A percentile compares a stretch with the other conserved stretches of the same genome.
Evolutionary conservation across 257 asterid species (phyloP).

Genomic region (Solanum clarkiae): DNA sequence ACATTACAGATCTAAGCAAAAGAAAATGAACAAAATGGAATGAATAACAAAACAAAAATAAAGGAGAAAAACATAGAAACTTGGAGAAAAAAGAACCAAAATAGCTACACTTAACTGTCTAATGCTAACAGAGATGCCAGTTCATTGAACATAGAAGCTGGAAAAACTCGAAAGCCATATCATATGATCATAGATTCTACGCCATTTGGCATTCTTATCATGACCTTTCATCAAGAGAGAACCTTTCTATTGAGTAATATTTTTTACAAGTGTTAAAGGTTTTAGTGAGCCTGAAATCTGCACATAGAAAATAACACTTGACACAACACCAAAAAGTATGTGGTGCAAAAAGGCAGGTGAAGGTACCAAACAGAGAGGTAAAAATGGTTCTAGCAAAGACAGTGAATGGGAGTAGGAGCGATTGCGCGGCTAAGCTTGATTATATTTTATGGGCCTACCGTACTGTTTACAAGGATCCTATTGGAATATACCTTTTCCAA

Average conservation of each 20-base stretch:
- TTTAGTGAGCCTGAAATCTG: not conserved
- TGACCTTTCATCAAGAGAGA: not conserved
- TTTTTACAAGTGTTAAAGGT: not conserved
- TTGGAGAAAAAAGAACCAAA: not conserved
- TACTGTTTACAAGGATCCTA: too few relatives aligned
- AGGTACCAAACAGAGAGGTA: too few relatives aligned
- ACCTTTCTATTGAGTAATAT: not conserved
- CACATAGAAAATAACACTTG: not conserved
- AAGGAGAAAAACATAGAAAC: not conserved
- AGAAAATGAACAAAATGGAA: not conserved
- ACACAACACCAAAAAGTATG: not conserved
- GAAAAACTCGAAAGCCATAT: not conserved
- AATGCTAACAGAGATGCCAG: not conserved
- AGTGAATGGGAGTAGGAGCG: too few relatives aligned
- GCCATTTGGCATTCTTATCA: not conserved
- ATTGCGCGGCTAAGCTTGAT: too few relatives aligned
- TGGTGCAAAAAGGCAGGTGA: not conserved
- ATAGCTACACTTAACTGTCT: not conserved
- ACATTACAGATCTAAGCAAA: not conserved
- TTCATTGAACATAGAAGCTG: not conserved
- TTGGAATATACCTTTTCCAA: too few relatives aligned
- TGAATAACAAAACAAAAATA: too few relatives aligned
- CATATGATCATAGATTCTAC: not conserved
- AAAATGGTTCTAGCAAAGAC: too few relatives aligned
- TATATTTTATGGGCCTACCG: too few relatives aligned